Evolutionary conservation across 768 basidiomycete genomes (phyloP).

Genomic region (Lactarius pseudohatsudake): DNA sequence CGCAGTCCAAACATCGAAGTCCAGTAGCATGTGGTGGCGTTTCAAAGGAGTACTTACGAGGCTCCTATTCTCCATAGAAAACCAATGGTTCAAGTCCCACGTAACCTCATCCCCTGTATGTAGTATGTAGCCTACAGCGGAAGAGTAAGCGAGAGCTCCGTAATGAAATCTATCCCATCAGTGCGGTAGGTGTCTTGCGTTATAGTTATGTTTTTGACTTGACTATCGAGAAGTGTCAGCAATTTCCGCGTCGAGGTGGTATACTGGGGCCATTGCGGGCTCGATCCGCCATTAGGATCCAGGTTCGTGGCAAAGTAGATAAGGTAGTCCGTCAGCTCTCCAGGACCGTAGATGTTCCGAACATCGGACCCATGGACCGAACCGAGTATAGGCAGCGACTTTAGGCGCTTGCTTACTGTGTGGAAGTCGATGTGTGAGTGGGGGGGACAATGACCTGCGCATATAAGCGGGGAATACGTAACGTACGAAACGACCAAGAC

Average conservation of each 20-base stretch:
- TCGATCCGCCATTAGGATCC: slow-evolving; percentile 33
- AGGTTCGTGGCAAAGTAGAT: slow-evolving; percentile 33
- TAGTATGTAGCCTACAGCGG: background rate
- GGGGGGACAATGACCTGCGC: background rate
- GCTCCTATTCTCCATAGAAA: too few relatives aligned
- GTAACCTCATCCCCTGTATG: background rate
- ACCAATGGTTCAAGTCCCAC: too few relatives aligned
- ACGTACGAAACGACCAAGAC: slow-evolving; percentile 39
- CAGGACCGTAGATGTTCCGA: slow-evolving; percentile 15
- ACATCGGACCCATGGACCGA: slow-evolving; percentile 26
- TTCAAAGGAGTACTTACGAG: too few relatives aligned
- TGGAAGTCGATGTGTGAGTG: slow-evolving; percentile 2
- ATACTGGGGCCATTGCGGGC: slow-evolving; percentile 25
- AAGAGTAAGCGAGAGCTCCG: slow-evolving; percentile 5
- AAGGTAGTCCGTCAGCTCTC: slow-evolving; percentile 27
- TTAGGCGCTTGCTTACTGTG: slow-evolving; percentile 39
- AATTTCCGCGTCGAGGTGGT: slow-evolving; percentile 10
- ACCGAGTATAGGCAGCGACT: slow-evolving; percentile 34
- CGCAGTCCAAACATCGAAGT: too few relatives aligned
- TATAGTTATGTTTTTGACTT: slow-evolving; percentile 4
- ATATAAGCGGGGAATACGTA: background rate
- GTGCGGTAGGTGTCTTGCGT: slow-evolving; percentile 30
- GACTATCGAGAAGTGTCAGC: slow-evolving; percentile 24
- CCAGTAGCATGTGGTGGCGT: too few relatives aligned
- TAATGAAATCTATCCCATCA: slow-evolving; percentile 9